Evolutionary conservation across 768 basidiomycete species (phyloP), one percentile per base, ranked within the genome.

Genomic region (Phaffia tasmanica): DNA sequence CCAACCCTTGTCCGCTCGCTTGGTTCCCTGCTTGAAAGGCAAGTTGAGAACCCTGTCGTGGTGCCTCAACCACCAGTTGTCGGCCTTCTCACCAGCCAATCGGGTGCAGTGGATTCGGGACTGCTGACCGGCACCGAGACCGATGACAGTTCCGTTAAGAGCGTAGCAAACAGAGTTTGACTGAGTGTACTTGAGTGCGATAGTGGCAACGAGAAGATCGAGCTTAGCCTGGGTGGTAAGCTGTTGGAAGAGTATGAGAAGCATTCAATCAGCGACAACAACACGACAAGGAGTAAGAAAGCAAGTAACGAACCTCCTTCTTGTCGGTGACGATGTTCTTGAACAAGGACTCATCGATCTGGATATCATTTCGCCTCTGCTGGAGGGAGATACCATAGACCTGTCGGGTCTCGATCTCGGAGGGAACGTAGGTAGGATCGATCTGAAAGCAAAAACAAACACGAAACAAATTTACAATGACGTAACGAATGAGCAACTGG

Each of bases 81-180:
- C 95, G n/a, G 94, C 92, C 78, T 99, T 98, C 61, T 86, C 84
- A 3, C 95, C 95, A 2, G 95, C 95, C 55, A 99, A 85, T 35
- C 95, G 88, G 19, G 95, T 99, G 79, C 95, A 99, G 80, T 99
- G 95, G 74, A 99, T 99, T 50, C 95, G 88, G 5, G 94, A 98
- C 76, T 98, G 95, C 74, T 98, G 95, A 16, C 94, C 95, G 0
- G 95, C 95, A 46, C 95, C 95, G 57, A 97, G 86, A 57, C 94
- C 95, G 72, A 99, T 83, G 75, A 94, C 87, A 18, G 92, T 85
- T 16, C 95, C 95, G 73, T 84, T 86, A 72, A 84, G 86, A 1
- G 93, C 90, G 74, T 95, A 99, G 35, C 94, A 87, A 62, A 99
- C 95, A 70, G 89, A 93, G 82, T 99, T 98, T 59, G 95, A 99